Evolutionary conservation across 129 eudicot genomes (phyloP), one percentile per base, ranked within the genome.

Genomic region (Chrysanthemum lavandulifolium): DNA sequence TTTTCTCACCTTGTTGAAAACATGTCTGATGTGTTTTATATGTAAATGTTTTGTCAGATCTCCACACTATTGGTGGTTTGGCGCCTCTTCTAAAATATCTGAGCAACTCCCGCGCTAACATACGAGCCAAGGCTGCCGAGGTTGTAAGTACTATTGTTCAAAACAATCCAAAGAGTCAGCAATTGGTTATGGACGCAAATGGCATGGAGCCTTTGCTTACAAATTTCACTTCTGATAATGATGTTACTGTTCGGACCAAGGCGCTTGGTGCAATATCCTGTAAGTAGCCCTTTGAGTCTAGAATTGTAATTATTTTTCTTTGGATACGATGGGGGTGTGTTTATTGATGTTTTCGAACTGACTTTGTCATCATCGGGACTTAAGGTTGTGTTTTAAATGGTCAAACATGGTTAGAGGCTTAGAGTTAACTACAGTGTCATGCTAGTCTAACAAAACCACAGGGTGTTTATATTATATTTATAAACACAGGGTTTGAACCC

Each of bases 201-300:
- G 98, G 98, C 27, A 74, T 93, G 48, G 96, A 90, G 65, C 96
- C 97, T 11, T 87, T 93, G 53, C 79, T 93, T 9, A 62, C 78
- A 1, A 87, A 87, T 71, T 84, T 93, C 40, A 64, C 89, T 33
- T 90, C 97, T 4, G 98, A 93, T 82, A 84, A 90, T 45, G 96
- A 93, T 81, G 79, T 89, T 65, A 69, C 72, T 7, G 88, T 64
- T 53, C 96, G 96, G 5, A 93, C 98, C 54, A 88, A 90, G 76
- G 85, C 98, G 10, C 97, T 93, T 36, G 96, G 97, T 40, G 98
- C 98, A 45, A 84, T 93, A 51, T 90, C 98, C 5, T 93, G 98
- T 93, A 54, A 86, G 91, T 88, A 55, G 18, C 40, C 75, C 25
- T 45, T 1, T 29, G 43, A 36, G 8, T 36, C 8, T 36, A 36